Evolutionary conservation across 352 stramenopile genomes (phyloP), one percentile per base, ranked within the genome.

Genomic region (Pythium rhizo-oryzae): DNA sequence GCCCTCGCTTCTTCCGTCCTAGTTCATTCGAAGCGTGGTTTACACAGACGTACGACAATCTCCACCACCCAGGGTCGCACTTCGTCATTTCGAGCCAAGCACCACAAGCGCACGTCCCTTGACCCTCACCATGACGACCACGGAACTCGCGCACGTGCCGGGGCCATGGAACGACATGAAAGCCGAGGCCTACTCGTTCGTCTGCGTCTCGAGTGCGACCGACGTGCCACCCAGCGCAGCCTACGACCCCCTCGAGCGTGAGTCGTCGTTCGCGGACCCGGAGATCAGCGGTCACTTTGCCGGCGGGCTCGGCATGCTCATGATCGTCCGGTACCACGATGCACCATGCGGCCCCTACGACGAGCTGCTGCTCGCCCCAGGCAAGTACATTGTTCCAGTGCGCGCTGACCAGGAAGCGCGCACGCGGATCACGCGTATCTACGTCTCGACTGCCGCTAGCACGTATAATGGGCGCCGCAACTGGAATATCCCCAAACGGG

Each of bases 401-500:
- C 21, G 58, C n/a, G 35, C 8, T 8, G 44, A 41, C 30, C 8
- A 41, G 16, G 33, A 12, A 16, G 25, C 23, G 41, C 18, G 43
- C 39, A 28, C 9, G 39, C 58, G 44, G n/a, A 56, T 64, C 30
- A 64, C 58, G 46, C 58, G 58, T n/a, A 64, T 64, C 33, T 64
- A 64, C 58, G 58, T 64, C 28, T 56, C 58, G 46, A 37, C 58
- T 1, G 25, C 25, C 8, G 58, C 58, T 5, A 64, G 44, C 28
- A 47, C 44, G 7, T 56, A 33, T 13, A 56, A 64, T 15, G 58
- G 58, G 19, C 58, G 58, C 12, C 58, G 58, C 44, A 64, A 55
- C 30, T 56, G 58, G 58, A 64, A 64, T n/a, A 64, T 64, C 33
- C 44, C 58, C 43, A 64, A 64, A 21, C 58, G 58, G 24, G 30